These are phyloP conservation scores for Symbiodinium natans DNA, from an alignment of 73 alveolate species.

Conservation along the genomic window DNA sequence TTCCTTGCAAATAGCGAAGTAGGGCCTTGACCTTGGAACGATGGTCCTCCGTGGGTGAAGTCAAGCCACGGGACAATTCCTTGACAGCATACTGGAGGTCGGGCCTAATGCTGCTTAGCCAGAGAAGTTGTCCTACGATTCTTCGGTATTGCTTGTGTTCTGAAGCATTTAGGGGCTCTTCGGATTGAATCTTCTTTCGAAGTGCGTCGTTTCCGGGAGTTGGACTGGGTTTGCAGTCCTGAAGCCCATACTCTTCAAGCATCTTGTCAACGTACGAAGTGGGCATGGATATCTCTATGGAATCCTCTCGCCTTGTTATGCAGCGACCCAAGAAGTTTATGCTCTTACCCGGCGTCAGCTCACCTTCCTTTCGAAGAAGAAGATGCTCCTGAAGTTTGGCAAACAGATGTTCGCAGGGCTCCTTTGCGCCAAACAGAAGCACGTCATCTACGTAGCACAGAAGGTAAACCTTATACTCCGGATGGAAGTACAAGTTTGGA, in stretches of 20 bases:
- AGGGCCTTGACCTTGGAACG: neutral
- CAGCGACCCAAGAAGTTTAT: neutral
- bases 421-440: neutral
- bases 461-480: neutral
- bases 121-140: slow-evolving; percentile 10
- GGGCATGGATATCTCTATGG: neutral
- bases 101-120: neutral
- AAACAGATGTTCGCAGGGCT: neutral
- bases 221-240: neutral
- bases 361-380: neutral
- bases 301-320: neutral
- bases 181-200: neutral
- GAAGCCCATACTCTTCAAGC: neutral
- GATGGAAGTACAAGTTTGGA: neutral
- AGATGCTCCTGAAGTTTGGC: slow-evolving; percentile 2
- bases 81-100: slow-evolving; percentile 5
- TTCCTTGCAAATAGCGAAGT: neutral
- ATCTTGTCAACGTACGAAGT: slow-evolving; percentile 1
- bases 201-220: neutral
- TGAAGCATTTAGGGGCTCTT: neutral
- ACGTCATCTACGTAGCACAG: slow-evolving; percentile 11
- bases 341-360: neutral
- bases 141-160: neutral
- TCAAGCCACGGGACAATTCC: neutral
- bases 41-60: neutral